Conservation (phyloP, 352 stramenopile genomes). For the Phytophthora gonapodyides region DNA sequence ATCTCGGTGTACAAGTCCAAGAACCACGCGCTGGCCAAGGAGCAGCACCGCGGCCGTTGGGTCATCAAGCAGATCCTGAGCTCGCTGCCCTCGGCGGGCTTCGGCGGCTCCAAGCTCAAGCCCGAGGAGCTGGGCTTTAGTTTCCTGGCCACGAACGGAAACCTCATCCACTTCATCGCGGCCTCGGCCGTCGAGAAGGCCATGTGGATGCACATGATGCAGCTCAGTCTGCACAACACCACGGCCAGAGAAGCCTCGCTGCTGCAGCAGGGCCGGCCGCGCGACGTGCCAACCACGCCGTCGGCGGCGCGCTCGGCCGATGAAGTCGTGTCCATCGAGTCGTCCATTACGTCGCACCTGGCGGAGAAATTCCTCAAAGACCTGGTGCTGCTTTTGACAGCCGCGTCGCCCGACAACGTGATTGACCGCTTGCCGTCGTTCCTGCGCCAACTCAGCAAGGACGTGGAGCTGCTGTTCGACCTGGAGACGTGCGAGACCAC, state of each 20-base stretch:
- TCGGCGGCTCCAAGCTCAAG: constrained; percentile 80
- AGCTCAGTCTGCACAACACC: constrained; percentile 58
- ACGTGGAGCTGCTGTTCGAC: constrained; percentile 85
- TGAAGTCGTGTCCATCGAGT: constrained; percentile 57
- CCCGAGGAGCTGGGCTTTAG: constrained; percentile 81
- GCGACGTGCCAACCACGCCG: constrained; percentile 32
- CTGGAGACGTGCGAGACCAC: constrained; percentile 74
- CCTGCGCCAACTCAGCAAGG: constrained; percentile 84
- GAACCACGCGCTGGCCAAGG: constrained; percentile 81
- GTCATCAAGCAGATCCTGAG: constrained; percentile 82
- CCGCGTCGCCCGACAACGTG: constrained; percentile 43
- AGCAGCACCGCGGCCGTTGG: constrained; percentile 79
- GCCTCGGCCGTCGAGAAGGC: constrained; percentile 75
- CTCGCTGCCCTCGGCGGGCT: constrained; percentile 76
- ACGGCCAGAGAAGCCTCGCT: constrained; percentile 48
- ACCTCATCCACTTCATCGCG: constrained; percentile 86
- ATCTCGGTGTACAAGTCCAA: constrained; percentile 89
- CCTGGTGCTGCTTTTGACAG: constrained; percentile 57
- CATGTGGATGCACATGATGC: constrained; percentile 87
- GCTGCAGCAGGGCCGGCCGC: constrained; percentile 44
- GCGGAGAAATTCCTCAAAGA: constrained; percentile 75
- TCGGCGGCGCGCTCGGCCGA: constrained; percentile 38
- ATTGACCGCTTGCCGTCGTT: constrained; percentile 68
- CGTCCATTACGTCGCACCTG: constrained; percentile 69
- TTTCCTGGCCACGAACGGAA: constrained; percentile 83